Evolutionary conservation across 179 eudicot genomes (phyloP).

Genomic region (Amaranthus tricolor): DNA sequence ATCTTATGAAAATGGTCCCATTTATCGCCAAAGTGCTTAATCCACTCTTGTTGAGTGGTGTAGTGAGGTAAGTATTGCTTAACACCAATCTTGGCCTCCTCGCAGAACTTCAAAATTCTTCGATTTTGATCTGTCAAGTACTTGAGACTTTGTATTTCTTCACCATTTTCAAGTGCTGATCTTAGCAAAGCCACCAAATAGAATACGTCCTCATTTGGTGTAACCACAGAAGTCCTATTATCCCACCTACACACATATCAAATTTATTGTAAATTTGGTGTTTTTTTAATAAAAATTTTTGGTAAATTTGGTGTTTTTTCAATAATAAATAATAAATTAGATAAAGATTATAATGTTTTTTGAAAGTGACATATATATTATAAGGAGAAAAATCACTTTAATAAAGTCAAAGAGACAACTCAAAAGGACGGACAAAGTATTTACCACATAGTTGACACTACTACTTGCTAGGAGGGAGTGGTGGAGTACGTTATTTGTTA

Average conservation of each 20-base stretch:
- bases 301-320: too few species aligned
- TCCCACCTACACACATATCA: conserved; percentile 60
- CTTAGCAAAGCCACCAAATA: conserved; percentile 71
- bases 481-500: neutral
- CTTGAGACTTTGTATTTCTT: conserved; percentile 61
- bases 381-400: too few species aligned
- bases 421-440: too few species aligned
- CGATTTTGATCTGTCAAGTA: conserved; percentile 58
- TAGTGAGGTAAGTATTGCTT: conserved; percentile 89
- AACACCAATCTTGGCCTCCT: conserved; percentile 40
- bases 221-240: conserved; percentile 54
- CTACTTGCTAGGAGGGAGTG: too few species aligned
- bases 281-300: too few species aligned
- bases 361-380: too few species aligned
- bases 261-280: neutral
- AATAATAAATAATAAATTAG: too few species aligned
- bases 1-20: conserved; percentile 57
- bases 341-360: too few species aligned
- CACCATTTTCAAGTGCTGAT: conserved; percentile 67
- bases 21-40: conserved; percentile 62
- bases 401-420: too few species aligned
- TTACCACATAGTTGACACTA: too few species aligned
- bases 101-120: conserved; percentile 57
- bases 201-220: conserved; percentile 80
- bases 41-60: conserved; percentile 62